Base-by-base conservation (phyloP, 2,329 filamentous ascomycete genomes). In the Colletotrichum agaves region DNA sequence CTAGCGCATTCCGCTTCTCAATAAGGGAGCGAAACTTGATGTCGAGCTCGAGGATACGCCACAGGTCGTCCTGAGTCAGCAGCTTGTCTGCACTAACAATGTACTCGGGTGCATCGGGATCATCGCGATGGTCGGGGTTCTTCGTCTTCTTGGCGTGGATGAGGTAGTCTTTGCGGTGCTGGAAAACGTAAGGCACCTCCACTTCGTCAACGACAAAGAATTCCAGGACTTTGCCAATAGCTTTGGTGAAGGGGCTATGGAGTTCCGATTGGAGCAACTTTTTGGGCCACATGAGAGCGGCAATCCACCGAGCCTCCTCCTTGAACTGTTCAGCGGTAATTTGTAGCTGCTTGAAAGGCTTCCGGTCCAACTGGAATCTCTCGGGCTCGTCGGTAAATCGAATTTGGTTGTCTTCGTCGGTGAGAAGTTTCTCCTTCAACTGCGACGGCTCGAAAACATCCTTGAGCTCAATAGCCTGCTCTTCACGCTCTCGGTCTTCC, bases 371-470 rank as follows among this genome's bases (percentile, higher is more conserved):
- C 78, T 99, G 96, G 78, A 97, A 95, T 74, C 96, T 91, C 80
- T 99, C 96, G 1, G 96, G 96, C 72, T 97, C 91, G 77, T 99
- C 96, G 19, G 88, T 90, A 75, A 91, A 89, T 55, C 96, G 93
- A 72, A 99, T 98, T 65, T 89, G 83, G 77, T 98, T 97, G 78
- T 99, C 96, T 71, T 94, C 94, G 65, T 98, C 96, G 8, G 96
- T 99, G 73, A 99, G 88, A 78, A 98, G 91, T 80, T 93, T 95
- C 80, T 99, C 96, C 63, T 91, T 90, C 43, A 99, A 87, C 78
- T 99, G 94, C 3, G 94, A 97, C 0, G 96, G 96, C 79, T 99
- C 96, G 74, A 99, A 99, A 57, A 99, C 95, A 77, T 99, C 95
- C 81, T 98, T 98, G 70, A 99, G 87, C 79, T 98, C 93, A 46